Conservation (phyloP, 352 stramenopile species). For the Pythium biforme region DNA sequence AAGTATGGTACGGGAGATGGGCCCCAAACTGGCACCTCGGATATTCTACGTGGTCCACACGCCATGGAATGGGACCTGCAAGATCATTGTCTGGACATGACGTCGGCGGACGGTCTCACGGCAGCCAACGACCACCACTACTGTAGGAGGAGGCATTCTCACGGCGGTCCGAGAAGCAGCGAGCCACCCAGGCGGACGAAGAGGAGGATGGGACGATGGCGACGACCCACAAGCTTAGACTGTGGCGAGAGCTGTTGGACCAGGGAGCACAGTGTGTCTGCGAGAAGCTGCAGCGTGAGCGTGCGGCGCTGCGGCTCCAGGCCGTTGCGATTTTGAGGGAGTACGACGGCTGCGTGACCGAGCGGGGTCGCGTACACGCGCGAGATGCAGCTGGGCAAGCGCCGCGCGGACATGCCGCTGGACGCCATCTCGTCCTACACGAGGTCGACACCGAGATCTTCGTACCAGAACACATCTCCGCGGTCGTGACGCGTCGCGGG, state of each 20-base stretch:
- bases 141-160: background rate
- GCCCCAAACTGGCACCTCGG: too few relatives aligned
- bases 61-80: too few relatives aligned
- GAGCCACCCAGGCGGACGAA: constrained; percentile 1
- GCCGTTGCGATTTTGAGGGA: constrained; percentile 42
- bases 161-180: background rate
- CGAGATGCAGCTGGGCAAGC: constrained; percentile 47
- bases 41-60: too few relatives aligned
- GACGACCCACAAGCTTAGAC: constrained; percentile 35
- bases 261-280: constrained; percentile 58
- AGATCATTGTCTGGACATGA: too few relatives aligned
- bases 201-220: constrained; percentile 13
- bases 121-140: too few relatives aligned
- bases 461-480: too few relatives aligned
- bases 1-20: too few relatives aligned
- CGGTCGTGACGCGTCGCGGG: too few relatives aligned
- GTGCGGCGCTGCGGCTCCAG: constrained; percentile 8
- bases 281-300: constrained; percentile 18
- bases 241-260: constrained; percentile 54
- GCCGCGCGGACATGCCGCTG: constrained; percentile 40
- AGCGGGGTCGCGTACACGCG: constrained; percentile 47
- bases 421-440: constrained; percentile 44
- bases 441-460: too few relatives aligned
- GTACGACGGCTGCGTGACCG: constrained; percentile 40
- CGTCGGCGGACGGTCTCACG: too few relatives aligned